Evolutionary conservation across 164 flowering plant species (phyloP).

Genomic region (Berberis thunbergii): DNA sequence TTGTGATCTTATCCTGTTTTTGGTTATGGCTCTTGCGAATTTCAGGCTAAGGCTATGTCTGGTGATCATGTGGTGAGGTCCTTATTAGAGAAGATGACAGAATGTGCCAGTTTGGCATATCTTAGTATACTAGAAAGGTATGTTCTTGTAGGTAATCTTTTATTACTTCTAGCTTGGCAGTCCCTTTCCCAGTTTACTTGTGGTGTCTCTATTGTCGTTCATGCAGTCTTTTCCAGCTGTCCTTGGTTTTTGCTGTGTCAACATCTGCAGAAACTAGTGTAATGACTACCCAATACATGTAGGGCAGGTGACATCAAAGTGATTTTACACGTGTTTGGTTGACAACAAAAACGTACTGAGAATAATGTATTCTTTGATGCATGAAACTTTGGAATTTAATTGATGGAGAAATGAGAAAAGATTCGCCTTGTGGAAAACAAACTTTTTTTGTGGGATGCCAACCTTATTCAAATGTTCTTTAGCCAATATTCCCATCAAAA

Average conservation of each 20-base stretch:
- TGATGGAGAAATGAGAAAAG: too few relatives aligned
- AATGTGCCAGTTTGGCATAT: conserved; percentile 84
- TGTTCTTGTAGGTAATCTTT: background rate
- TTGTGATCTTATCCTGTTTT: background rate
- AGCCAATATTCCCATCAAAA: too few relatives aligned
- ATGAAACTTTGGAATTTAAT: too few relatives aligned
- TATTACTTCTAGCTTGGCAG: background rate
- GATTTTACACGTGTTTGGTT: too few relatives aligned
- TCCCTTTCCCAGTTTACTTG: background rate
- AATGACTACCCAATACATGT: too few relatives aligned
- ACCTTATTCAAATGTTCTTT: too few relatives aligned
- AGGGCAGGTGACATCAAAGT: too few relatives aligned
- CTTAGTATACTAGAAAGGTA: conserved; percentile 92
- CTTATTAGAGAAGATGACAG: conserved; percentile 85
- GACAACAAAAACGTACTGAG: too few relatives aligned
- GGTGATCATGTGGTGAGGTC: conserved; percentile 87
- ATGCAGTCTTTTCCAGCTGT: background rate
- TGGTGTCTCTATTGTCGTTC: background rate
- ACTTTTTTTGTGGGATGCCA: too few relatives aligned
- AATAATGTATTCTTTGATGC: too few relatives aligned
- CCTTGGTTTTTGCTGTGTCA: background rate
- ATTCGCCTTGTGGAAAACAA: too few relatives aligned
- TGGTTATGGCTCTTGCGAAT: conserved; percentile 7
- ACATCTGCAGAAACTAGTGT: too few relatives aligned
- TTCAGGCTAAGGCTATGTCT: conserved; percentile 92